Evolutionary conservation across 176 grass and related monocot species (phyloP), one percentile per base, ranked within the genome.

Genomic region (Juncus effusus): DNA sequence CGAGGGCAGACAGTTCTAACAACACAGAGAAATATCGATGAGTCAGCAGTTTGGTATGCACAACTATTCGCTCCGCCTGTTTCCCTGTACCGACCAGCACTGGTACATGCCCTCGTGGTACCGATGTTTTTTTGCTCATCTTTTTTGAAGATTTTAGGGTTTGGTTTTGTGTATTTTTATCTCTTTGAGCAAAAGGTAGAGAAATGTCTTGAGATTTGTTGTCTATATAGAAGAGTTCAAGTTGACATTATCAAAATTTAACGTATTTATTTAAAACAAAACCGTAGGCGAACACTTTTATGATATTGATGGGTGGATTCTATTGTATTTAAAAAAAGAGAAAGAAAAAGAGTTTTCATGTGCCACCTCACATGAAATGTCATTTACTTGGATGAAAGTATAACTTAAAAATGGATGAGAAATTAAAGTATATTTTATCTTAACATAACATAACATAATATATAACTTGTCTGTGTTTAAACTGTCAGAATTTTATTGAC

Each of bases 81-180:
- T 19, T 55, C 7, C 16, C 72, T 60, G 37, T 49, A 38, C 84
- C 76, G 57, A 86, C 86, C 5, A 90, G 54, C 45, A 95, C 65
- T 52, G 90, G 90, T 54, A 95, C 83, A 61, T 84, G 86, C 16
- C 90, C 90, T 59, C 69, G 69, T 0, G 80, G 88, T 58, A 81
- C 81, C 7, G 7, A 57, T 28, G 0, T 35, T 15, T 57, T 70
- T 51, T 58, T 56, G 4, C 10, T 51, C 67, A 70, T 70, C 51
- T 54, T 12, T 70, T 28, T 28, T 28, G 19, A 28, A 16, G 38
- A 15, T 39, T 14, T 16, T 49, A 13, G 11, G 53, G 53, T 70
- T 15, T 58, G 38, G 7, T 58, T 19, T 10, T 10, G 14, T 42
- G 16, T 9, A 49, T 52, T 67, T 51, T 15, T 65, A 45, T 40